These are phyloP conservation scores for Funneliformis mosseae DNA, from an alignment of 192 early-diverging fungal genomes.

Conservation along the genomic window DNA sequence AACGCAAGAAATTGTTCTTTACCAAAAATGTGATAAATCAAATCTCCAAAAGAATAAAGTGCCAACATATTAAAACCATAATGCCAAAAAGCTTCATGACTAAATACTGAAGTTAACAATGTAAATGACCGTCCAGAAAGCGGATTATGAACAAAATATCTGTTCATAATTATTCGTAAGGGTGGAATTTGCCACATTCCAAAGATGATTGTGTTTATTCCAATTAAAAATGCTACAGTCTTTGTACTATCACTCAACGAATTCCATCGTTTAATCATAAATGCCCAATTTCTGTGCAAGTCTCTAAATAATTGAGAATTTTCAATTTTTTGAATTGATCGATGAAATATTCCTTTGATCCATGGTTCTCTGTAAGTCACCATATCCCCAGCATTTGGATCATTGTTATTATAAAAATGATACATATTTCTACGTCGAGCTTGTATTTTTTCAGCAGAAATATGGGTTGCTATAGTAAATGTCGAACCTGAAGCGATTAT, in stretches of 20 bases:
- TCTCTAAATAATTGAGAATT: slow-evolving; percentile 42
- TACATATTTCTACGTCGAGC: slow-evolving; percentile 38
- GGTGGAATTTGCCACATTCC: slow-evolving; percentile 69
- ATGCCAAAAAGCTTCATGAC: slow-evolving; percentile 74
- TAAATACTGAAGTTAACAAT: slow-evolving; percentile 77
- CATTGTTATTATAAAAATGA: slow-evolving; percentile 35
- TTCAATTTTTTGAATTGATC: slow-evolving; percentile 40
- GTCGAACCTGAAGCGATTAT: slow-evolving; percentile 35
- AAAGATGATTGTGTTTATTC: slow-evolving; percentile 76
- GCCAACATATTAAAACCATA: slow-evolving; percentile 82
- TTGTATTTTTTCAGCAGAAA: slow-evolving; percentile 39
- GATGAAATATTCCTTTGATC: slow-evolving; percentile 34
- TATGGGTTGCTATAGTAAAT: slow-evolving; percentile 44
- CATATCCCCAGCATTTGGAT: slow-evolving; percentile 37
- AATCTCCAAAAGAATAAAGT: slow-evolving; percentile 65
- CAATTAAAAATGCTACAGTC: slow-evolving; percentile 58
- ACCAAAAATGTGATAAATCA: slow-evolving; percentile 56
- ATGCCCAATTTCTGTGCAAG: slow-evolving; percentile 38
- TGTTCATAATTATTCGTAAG: slow-evolving; percentile 68
- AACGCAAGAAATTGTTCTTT: slow-evolving; percentile 75
- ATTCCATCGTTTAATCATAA: slow-evolving; percentile 40
- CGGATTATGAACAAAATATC: slow-evolving; percentile 81
- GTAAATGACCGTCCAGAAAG: slow-evolving; percentile 67
- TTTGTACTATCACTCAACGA: slow-evolving; percentile 37
- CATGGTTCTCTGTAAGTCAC: slow-evolving; percentile 33